These are phyloP conservation scores for Berberis thunbergii DNA, from an alignment of 164 flowering plant genomes.

Conservation along the genomic window DNA sequence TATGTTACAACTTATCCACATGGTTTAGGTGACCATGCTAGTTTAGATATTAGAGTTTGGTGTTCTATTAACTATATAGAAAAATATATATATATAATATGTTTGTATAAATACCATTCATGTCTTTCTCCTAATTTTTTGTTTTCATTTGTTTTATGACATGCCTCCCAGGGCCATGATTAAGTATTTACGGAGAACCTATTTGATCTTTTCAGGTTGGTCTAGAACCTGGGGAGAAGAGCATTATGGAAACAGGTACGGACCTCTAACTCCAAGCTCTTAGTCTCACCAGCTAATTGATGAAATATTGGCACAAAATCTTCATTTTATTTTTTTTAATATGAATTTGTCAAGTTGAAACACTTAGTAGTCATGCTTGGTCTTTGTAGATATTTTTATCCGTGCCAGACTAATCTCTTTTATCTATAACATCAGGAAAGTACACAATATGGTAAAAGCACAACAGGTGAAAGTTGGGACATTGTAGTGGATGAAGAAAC, in stretches of 20 bases:
- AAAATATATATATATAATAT: too few species aligned
- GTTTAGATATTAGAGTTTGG: too few species aligned
- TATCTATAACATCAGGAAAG: conserved; percentile 47
- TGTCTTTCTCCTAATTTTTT: too few species aligned
- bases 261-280: background rate
- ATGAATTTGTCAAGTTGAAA: too few species aligned
- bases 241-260: conserved; percentile 96
- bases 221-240: conserved; percentile 99
- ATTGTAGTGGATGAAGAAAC: conserved; percentile 90
- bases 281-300: background rate
- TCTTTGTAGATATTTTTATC: background rate
- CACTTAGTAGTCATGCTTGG: background rate
- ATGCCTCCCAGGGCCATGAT: background rate
- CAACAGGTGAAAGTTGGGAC: conserved; percentile 97
- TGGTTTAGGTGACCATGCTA: too few species aligned
- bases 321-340: too few species aligned
- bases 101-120: too few species aligned
- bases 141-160: too few species aligned
- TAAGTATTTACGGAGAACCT: background rate
- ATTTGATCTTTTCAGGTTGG: conserved; percentile 57
- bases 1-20: too few species aligned
- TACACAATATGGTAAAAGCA: conserved; percentile 97
- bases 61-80: too few species aligned
- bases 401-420: background rate
- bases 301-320: too few species aligned